phyloP scores from a whole-genome alignment of 768 basidiomycete species.

The Pulveroboletus sp. region DNA sequence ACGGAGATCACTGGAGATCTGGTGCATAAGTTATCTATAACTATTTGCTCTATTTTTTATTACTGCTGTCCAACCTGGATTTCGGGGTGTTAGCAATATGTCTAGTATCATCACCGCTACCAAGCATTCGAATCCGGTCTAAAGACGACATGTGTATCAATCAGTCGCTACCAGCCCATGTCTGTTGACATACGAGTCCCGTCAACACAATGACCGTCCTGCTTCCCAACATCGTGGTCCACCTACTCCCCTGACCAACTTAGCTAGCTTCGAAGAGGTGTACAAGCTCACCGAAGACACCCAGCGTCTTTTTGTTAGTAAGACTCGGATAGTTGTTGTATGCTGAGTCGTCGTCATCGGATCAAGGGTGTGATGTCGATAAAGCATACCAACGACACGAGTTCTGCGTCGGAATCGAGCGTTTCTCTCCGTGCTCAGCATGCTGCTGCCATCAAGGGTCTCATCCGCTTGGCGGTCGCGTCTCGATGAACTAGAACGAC shows the following conservation, averaged over 20 bases:
- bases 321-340: too few relatives aligned
- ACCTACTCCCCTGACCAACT: not conserved
- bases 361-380: not conserved
- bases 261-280: not conserved
- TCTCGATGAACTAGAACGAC: not conserved
- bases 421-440: not conserved
- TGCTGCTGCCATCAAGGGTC: not conserved
- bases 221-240: too few relatives aligned
- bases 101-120: not conserved
- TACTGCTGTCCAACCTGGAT: not conserved
- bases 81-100: not conserved
- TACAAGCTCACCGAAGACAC: not conserved
- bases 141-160: not conserved
- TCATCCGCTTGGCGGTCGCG: not conserved
- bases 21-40: not conserved
- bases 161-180: not conserved
- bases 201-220: not conserved
- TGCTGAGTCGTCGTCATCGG: not conserved
- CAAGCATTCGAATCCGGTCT: not conserved
- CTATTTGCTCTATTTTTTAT: not conserved
- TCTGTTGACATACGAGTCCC: not conserved
- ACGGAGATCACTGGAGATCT: not conserved
- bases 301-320: not conserved
- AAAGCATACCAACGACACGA: not conserved
- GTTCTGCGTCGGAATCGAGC: not conserved